Base-by-base conservation (phyloP, 352 stramenopile genomes). In the Phytophthora aleatoria region DNA sequence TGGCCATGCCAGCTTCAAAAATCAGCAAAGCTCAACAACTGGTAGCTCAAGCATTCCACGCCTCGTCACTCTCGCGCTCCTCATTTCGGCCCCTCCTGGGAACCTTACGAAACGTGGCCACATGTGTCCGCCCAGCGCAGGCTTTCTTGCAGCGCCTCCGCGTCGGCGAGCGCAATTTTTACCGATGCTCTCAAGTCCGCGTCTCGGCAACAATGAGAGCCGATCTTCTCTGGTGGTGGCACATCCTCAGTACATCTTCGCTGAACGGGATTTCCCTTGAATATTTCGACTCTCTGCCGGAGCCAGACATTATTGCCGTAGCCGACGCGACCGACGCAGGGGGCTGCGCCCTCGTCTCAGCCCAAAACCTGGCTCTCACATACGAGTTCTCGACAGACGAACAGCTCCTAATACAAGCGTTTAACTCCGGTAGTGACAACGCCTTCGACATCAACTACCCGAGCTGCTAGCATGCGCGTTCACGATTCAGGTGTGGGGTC, bases 361-460 rank as follows among this genome's bases (percentile, higher is more conserved):
- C 20, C 2, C 3, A 11, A 3, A 33, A 31, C 0, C 8, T 16
- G 26, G 43, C 43, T 3, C 20, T 50, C 11, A 50, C 43, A 2
- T 47, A 67, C 35, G 38, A 24, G 26, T 57, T 62, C 15, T 26
- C 26, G 20, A 16, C 30, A 11, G 45, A 48, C 7, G 8, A 3
- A 11, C 4, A 39, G 1, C 1, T 11, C 59, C 30, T 33, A 5
- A 27, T 52, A 57, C 5, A 9, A 9, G 35, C 0, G 47, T 61
- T 16, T 47, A 57, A 13, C 9, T 16, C 20, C 7, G 50, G 50
- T 12, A 3, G 5, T 20, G 2, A 35, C 3, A 67, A 67, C 33
- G 41, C 47, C 0, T 76, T 69, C 16, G 63, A 70, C 20, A 76
- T 76, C 51, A 76, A 76, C 26, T 73, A 54, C 27, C 60, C n/a